A percentile compares a stretch with the other conserved stretches of the same genome.
Evolutionary conservation across 192 early-diverging fungal genomes (phyloP).

Genomic region (Entomortierella chlamydospora): DNA sequence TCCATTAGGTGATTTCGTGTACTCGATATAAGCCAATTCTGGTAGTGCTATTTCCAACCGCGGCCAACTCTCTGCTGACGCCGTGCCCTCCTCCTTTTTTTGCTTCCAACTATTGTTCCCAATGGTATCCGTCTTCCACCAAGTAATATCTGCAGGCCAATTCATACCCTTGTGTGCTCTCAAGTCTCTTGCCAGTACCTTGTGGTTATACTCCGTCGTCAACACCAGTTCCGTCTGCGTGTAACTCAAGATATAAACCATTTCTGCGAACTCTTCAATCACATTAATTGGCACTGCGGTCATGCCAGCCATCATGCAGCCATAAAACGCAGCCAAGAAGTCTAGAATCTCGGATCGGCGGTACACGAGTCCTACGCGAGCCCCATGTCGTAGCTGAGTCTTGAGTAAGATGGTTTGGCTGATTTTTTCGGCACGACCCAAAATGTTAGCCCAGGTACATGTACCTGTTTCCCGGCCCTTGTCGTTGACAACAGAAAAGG

Average conservation of each 20-base stretch:
- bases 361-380: slow-evolving; percentile 79
- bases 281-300: slow-evolving; percentile 87
- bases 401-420: slow-evolving; percentile 68
- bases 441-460: slow-evolving; percentile 76
- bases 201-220: slow-evolving; percentile 80
- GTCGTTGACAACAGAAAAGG: slow-evolving; percentile 60
- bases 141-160: slow-evolving; percentile 71
- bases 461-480: slow-evolving; percentile 74
- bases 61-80: slow-evolving; percentile 21
- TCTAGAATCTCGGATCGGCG: slow-evolving; percentile 81
- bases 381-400: slow-evolving; percentile 64
- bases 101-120: slow-evolving; percentile 47
- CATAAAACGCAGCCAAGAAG: slow-evolving; percentile 79
- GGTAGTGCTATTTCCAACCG: slow-evolving; percentile 5
- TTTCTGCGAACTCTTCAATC: slow-evolving; percentile 79
- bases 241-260: slow-evolving; percentile 72
- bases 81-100: slow-evolving; percentile 46
- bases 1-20: slow-evolving; percentile 81
- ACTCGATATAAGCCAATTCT: slow-evolving; percentile 89
- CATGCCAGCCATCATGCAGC: slow-evolving; percentile 80
- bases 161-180: slow-evolving; percentile 48
- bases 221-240: slow-evolving; percentile 72
- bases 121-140: slow-evolving; percentile 85
- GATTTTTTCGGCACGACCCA: slow-evolving; percentile 73
- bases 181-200: slow-evolving; percentile 73